phyloP scores from a whole-genome alignment of 192 early-diverging fungal genomes.

The Coemansia sp. region DNA sequence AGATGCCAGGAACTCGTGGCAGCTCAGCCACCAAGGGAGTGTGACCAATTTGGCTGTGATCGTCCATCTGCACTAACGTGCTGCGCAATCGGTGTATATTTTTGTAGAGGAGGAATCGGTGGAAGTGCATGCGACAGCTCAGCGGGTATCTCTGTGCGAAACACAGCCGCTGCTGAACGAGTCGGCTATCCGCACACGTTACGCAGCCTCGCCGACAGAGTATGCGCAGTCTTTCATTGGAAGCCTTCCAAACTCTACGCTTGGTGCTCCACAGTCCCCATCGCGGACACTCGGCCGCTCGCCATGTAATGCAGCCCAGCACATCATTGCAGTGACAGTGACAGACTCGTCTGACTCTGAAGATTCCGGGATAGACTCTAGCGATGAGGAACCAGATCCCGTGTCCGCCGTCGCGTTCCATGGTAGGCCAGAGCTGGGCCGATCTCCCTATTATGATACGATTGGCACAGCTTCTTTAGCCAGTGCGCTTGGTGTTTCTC shows the following conservation, averaged over 20 bases:
- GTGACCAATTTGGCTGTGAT: not conserved
- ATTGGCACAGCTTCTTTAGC: not conserved
- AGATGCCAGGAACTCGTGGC: not conserved
- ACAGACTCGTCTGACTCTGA: conserved; percentile 32
- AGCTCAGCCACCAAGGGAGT: too few species aligned
- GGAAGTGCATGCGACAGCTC: conserved; percentile 1
- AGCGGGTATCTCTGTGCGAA: conserved; percentile 13
- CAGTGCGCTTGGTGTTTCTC: not conserved
- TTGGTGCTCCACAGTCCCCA: conserved; percentile 5
- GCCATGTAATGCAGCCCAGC: conserved; percentile 20
- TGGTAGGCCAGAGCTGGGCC: conserved; percentile 1
- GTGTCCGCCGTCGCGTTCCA: not conserved
- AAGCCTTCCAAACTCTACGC: not conserved
- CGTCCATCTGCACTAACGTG: not conserved
- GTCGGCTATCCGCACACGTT: conserved; percentile 46
- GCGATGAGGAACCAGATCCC: not conserved
- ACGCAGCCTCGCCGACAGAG: conserved; percentile 36
- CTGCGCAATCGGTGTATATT: not conserved
- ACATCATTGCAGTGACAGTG: conserved; percentile 18
- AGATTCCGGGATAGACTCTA: conserved; percentile 40
- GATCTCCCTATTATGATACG: not conserved
- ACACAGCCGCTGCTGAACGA: conserved; percentile 46
- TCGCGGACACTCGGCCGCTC: conserved; percentile 13
- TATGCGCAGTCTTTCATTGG: conserved; percentile 47
- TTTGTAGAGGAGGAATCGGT: conserved; percentile 15